These are phyloP conservation scores for Bacterosira constricta DNA, from an alignment of 108 stramenopile genomes.

Conservation along the genomic window DNA sequence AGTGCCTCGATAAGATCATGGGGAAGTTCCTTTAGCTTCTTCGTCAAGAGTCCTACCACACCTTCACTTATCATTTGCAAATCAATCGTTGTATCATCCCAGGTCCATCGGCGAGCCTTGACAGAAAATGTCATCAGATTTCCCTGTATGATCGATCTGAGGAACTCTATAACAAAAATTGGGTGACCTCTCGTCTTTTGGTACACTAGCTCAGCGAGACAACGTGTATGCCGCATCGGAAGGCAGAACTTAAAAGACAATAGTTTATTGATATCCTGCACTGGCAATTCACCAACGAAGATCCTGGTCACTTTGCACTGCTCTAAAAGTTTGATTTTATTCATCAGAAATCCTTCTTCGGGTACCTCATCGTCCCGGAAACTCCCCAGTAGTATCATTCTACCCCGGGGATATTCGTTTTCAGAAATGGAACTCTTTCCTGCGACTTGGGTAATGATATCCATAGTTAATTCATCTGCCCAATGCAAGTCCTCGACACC, in stretches of 20 bases:
- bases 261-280: neutral
- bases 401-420: neutral
- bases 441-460: neutral
- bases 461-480: neutral
- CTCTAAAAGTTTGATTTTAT: neutral
- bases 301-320: neutral
- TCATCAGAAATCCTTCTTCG: neutral
- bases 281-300: neutral
- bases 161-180: neutral
- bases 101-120: conserved; percentile 9
- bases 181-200: conserved; percentile 7
- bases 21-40: neutral
- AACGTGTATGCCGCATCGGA: neutral
- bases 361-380: neutral
- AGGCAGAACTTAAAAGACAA: neutral
- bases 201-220: neutral
- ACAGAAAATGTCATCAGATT: conserved; percentile 5
- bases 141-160: neutral
- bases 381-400: neutral
- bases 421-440: neutral
- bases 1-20: neutral
- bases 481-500: conserved; percentile 15
- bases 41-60: conserved; percentile 1
- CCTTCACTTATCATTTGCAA: conserved; percentile 1
- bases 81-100: conserved; percentile 6